A percentile compares a stretch with the other conserved stretches of the same genome.
Evolutionary conservation across 805 yeast genomes (phyloP).

Genomic region (Myxozyma nipponensis): DNA sequence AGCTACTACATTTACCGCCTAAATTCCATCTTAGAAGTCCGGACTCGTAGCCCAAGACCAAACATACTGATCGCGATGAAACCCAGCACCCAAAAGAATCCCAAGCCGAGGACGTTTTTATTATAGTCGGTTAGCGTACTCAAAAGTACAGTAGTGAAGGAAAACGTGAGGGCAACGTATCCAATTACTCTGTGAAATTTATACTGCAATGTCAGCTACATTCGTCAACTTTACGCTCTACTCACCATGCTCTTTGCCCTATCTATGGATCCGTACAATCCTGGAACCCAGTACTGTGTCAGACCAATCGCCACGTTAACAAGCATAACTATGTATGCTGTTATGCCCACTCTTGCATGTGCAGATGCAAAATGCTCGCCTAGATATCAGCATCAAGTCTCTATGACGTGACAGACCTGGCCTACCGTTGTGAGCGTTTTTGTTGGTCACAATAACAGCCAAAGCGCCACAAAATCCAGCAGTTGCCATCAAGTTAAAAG

Average conservation of each 20-base stretch:
- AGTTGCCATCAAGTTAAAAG: slow-evolving; percentile 26
- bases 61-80: slow-evolving; percentile 9
- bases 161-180: slow-evolving; percentile 21
- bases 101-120: slow-evolving; percentile 10
- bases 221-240: not conserved
- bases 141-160: slow-evolving; percentile 3
- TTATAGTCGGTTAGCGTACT: slow-evolving; percentile 19
- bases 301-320: slow-evolving; percentile 28
- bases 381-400: too few relatives aligned
- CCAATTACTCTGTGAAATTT: slow-evolving; percentile 34
- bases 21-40: slow-evolving; percentile 21
- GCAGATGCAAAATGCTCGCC: slow-evolving; percentile 32
- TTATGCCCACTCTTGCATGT: slow-evolving; percentile 32
- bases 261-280: slow-evolving; percentile 30
- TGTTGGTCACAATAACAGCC: slow-evolving; percentile 31
- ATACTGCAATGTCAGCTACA: slow-evolving; percentile 16
- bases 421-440: slow-evolving; percentile 28
- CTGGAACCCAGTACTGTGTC: slow-evolving; percentile 33
- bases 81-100: slow-evolving; percentile 6
- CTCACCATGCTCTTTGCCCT: slow-evolving; percentile 29
- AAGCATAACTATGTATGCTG: slow-evolving; percentile 26
- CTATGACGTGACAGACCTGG: too few relatives aligned
- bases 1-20: not conserved
- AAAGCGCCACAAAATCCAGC: slow-evolving; percentile 25
- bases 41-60: slow-evolving; percentile 22